Evolutionary conservation across 371 early-diverging fungal species (phyloP).

Genomic region (Mortierella sp.): DNA sequence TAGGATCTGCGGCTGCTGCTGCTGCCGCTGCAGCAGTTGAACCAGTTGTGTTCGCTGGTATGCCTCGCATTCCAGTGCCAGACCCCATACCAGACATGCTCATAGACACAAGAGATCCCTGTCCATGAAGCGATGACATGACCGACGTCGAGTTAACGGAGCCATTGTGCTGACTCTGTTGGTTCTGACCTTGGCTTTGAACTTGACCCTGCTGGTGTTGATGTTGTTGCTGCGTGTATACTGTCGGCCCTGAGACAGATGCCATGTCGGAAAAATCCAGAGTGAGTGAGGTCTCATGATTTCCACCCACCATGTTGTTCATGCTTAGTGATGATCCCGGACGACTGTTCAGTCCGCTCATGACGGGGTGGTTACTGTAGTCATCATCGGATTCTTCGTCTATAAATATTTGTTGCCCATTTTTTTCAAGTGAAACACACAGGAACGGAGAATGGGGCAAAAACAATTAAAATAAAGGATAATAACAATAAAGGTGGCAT

Average conservation of each 20-base stretch:
- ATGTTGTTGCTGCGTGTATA: constrained; percentile 18
- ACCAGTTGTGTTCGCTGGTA: constrained; percentile 11
- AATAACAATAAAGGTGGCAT: not conserved
- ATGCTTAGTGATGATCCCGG: constrained; percentile 54
- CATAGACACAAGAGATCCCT: constrained; percentile 13
- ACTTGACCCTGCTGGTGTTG: constrained; percentile 6
- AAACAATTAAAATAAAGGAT: not conserved
- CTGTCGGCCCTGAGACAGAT: constrained; percentile 36
- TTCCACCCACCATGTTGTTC: constrained; percentile 51
- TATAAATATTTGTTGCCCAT: not conserved
- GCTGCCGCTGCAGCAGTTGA: constrained; percentile 12
- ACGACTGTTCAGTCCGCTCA: constrained; percentile 39
- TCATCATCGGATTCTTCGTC: constrained; percentile 51
- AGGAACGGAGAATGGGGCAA: not conserved
- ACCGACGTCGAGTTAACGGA: constrained; percentile 1
- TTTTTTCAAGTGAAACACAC: not conserved
- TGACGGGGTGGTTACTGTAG: constrained; percentile 32
- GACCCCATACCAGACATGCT: constrained; percentile 17
- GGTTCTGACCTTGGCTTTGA: not conserved
- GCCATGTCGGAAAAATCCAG: constrained; percentile 47
- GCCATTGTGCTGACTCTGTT: not conserved
- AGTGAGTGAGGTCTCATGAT: constrained; percentile 37
- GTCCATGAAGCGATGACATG: constrained; percentile 3
- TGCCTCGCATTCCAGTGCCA: constrained; percentile 4
- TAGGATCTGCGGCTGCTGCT: constrained; percentile 28